Conservation (phyloP, 306 rosid species). For the Cajanus cajan region DNA sequence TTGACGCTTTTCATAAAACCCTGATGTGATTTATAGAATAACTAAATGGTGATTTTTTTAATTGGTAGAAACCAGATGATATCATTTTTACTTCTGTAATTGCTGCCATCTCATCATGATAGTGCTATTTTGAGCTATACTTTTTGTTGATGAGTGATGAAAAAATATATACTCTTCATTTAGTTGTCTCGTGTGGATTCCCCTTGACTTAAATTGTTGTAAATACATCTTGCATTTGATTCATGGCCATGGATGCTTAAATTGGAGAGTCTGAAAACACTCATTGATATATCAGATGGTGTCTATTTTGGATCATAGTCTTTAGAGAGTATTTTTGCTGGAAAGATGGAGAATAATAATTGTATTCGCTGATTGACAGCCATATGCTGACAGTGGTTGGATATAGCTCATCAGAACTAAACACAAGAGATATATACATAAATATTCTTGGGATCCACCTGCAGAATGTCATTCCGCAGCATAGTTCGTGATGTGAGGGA, state of each 20-base stretch:
- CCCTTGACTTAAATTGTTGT: neutral
- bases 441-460: constrained; percentile 20
- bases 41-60: neutral
- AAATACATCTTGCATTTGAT: neutral
- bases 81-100: constrained; percentile 2
- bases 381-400: constrained; percentile 31
- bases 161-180: constrained; percentile 1
- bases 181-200: neutral
- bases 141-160: neutral
- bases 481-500: constrained; percentile 90
- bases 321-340: neutral
- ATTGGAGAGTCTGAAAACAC: neutral
- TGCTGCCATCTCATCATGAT: constrained; percentile 3
- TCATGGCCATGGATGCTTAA: neutral
- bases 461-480: constrained; percentile 85
- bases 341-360: neutral
- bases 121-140: neutral
- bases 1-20: neutral
- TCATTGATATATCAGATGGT: neutral
- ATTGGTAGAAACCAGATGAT: neutral
- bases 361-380: constrained; percentile 35
- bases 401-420: constrained; percentile 29
- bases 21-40: neutral
- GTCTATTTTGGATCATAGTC: neutral
- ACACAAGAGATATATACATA: constrained; percentile 17